These are phyloP conservation scores for Liquidambar formosana DNA, from an alignment of 164 flowering plant genomes.

Conservation along the genomic window DNA sequence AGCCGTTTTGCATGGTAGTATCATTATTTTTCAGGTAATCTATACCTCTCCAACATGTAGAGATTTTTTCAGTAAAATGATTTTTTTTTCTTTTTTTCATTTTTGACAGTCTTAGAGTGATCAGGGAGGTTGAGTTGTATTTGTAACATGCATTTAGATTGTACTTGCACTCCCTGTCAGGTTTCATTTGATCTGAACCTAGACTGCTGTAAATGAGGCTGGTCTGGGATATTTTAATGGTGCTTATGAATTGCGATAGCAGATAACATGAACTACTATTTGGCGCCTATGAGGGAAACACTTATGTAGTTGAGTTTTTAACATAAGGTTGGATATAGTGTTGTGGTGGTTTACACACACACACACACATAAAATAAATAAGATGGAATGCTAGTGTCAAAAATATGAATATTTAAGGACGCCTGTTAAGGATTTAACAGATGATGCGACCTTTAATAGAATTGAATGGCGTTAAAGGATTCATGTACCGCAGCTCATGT, in stretches of 20 bases:
- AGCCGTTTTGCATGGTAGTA: constrained; percentile 67
- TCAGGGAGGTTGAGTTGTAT: neutral
- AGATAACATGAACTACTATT: neutral
- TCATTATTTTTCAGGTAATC: neutral
- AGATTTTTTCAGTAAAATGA: neutral
- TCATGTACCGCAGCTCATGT: too few relatives aligned
- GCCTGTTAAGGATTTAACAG: too few relatives aligned
- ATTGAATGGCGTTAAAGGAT: too few relatives aligned
- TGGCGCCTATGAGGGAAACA: neutral
- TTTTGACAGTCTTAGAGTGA: neutral
- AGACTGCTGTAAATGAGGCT: neutral
- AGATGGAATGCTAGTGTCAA: too few relatives aligned
- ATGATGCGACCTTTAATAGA: too few relatives aligned
- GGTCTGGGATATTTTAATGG: neutral
- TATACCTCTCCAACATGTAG: neutral
- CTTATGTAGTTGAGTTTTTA: neutral
- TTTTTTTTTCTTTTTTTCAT: neutral
- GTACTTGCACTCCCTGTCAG: neutral
- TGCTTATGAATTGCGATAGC: neutral
- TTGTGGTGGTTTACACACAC: too few relatives aligned
- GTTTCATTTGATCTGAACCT: neutral
- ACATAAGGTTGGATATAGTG: too few relatives aligned
- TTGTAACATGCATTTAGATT: neutral
- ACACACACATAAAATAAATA: too few relatives aligned
- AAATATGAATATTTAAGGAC: too few relatives aligned